Conservation (phyloP, 2,329 filamentous ascomycete genomes). For the Alternaria atra region DNA sequence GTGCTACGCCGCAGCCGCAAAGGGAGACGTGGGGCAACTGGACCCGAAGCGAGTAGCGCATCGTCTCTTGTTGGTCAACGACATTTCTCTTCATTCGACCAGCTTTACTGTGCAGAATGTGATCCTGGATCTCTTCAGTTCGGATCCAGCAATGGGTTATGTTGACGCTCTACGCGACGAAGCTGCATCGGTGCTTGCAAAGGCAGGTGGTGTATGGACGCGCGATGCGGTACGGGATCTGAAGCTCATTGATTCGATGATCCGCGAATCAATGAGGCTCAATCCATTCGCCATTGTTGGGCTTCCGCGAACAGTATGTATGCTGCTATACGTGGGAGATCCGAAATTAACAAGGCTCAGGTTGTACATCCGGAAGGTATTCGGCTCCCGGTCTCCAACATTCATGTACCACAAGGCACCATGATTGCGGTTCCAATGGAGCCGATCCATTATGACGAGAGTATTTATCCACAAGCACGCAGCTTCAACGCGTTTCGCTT, state of each 20-base stretch:
- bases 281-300: slow-evolving; percentile 23
- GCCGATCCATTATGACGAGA: slow-evolving; percentile 22
- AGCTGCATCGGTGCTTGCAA: slow-evolving; percentile 15
- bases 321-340: not conserved
- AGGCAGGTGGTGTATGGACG: slow-evolving; percentile 20
- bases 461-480: slow-evolving; percentile 23
- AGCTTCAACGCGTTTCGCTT: slow-evolving; percentile 28
- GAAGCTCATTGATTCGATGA: slow-evolving; percentile 24
- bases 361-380: slow-evolving; percentile 23
- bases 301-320: slow-evolving; percentile 23
- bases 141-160: slow-evolving; percentile 19
- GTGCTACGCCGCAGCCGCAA: slow-evolving; percentile 17
- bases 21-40: slow-evolving; percentile 20
- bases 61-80: slow-evolving; percentile 26
- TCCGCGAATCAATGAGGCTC: slow-evolving; percentile 27
- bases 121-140: slow-evolving; percentile 25
- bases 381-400: slow-evolving; percentile 11
- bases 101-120: slow-evolving; percentile 26
- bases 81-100: slow-evolving; percentile 25
- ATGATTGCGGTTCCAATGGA: slow-evolving; percentile 26
- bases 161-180: slow-evolving; percentile 23
- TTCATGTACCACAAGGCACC: slow-evolving; percentile 22
- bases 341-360: slow-evolving; percentile 8
- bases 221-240: slow-evolving; percentile 22
- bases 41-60: slow-evolving; percentile 23